phyloP scores from a whole-genome alignment of 2,329 filamentous ascomycete species.

The Diaporthe citriasiana region DNA sequence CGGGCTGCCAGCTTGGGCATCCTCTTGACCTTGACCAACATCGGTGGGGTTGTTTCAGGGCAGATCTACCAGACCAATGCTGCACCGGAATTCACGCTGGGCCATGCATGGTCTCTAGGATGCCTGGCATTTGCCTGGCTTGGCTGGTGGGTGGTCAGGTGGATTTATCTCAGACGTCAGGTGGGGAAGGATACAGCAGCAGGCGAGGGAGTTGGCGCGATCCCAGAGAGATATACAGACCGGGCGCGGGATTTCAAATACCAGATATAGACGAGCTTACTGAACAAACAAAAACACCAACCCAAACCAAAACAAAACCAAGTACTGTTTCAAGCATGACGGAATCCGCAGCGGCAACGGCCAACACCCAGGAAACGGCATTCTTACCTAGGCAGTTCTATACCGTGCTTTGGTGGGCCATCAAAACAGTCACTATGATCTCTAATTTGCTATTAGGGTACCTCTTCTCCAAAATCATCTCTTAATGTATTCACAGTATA shows the following conservation, averaged over 20 bases:
- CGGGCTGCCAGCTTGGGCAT: conserved; percentile 49
- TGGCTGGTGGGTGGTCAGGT: conserved; percentile 54
- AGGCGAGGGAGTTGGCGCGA: background rate
- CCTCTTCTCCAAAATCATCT: too few species aligned
- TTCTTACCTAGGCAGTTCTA: too few species aligned
- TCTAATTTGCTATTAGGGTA: too few species aligned
- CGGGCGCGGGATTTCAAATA: background rate
- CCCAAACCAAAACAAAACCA: too few species aligned
- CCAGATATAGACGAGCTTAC: background rate
- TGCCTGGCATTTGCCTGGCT: conserved; percentile 47
- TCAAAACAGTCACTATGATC: too few species aligned
- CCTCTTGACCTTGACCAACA: conserved; percentile 46
- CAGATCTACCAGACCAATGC: conserved; percentile 49
- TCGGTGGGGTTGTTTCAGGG: conserved; percentile 44
- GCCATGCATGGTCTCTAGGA: conserved; percentile 55
- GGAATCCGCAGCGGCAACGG: background rate
- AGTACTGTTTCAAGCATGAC: too few species aligned
- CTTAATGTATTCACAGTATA: too few species aligned
- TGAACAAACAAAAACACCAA: background rate
- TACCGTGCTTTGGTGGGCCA: too few species aligned
- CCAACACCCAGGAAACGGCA: background rate
- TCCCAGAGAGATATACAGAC: background rate
- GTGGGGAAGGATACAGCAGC: background rate
- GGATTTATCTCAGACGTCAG: conserved; percentile 51
- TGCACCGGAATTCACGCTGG: conserved; percentile 47